phyloP scores from a whole-genome alignment of 176 grass and related monocot genomes.

The Calamus simplicifolius region DNA sequence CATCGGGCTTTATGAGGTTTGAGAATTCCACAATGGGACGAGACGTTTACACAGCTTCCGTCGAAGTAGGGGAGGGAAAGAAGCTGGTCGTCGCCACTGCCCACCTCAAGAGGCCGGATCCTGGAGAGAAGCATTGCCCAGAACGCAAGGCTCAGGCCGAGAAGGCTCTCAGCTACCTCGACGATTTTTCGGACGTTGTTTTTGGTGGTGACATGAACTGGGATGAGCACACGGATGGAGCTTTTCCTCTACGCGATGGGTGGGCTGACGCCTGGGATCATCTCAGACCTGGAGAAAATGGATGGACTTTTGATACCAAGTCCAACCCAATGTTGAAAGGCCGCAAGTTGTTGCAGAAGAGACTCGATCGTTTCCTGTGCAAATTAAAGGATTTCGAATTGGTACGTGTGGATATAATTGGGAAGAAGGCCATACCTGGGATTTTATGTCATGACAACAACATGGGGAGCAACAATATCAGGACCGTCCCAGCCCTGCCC shows the following conservation, averaged over 20 bases:
- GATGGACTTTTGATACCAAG: background rate
- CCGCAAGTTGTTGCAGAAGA: too few relatives aligned
- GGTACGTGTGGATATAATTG: too few relatives aligned
- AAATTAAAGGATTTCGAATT: too few relatives aligned
- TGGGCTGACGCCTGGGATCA: background rate
- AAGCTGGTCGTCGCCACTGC: background rate
- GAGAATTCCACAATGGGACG: too few relatives aligned
- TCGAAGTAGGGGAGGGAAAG: too few relatives aligned
- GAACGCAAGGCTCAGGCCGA: background rate
- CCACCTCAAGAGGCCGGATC: background rate
- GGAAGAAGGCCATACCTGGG: too few relatives aligned
- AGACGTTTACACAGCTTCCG: too few relatives aligned
- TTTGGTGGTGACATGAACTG: slow-evolving; percentile 2
- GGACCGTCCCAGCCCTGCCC: too few relatives aligned
- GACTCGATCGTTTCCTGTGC: too few relatives aligned
- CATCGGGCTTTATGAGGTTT: too few relatives aligned
- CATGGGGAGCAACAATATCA: too few relatives aligned
- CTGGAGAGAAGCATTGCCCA: background rate
- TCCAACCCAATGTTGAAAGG: background rate
- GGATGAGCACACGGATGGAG: background rate
- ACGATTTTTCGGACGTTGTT: background rate
- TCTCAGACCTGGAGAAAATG: background rate
- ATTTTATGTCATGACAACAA: too few relatives aligned
- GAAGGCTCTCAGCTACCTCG: background rate
- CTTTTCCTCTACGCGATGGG: background rate